These are phyloP conservation scores for Solanum habrochaites DNA, from an alignment of 257 asterid genomes.

Conservation along the genomic window DNA sequence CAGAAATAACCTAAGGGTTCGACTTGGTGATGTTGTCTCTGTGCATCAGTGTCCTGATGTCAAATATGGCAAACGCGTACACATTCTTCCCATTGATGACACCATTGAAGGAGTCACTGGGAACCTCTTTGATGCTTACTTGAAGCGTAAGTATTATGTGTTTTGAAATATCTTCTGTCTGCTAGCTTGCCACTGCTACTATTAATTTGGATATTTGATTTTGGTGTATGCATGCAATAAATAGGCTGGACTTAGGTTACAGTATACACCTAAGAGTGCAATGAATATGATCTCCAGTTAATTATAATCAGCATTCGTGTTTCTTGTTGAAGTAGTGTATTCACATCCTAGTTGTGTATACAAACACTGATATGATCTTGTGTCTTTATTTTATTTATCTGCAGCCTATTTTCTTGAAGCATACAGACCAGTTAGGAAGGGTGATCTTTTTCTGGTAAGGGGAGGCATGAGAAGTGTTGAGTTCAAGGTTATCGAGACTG, in stretches of 20 bases:
- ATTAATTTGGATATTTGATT: not conserved
- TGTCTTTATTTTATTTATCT: not conserved
- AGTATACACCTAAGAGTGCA: not conserved
- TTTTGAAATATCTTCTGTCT: not conserved
- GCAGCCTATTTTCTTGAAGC: constrained; percentile 81
- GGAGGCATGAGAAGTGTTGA: constrained; percentile 89
- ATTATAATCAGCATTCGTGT: not conserved
- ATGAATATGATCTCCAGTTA: not conserved
- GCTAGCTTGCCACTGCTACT: not conserved
- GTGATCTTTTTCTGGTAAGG: constrained; percentile 70
- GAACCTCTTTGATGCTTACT: constrained; percentile 47
- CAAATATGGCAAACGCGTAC: constrained; percentile 77
- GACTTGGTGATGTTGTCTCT: constrained; percentile 67
- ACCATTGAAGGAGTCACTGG: constrained; percentile 73
- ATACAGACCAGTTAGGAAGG: constrained; percentile 73
- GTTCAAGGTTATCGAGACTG: constrained; percentile 70
- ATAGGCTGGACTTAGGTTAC: not conserved
- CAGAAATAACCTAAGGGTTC: constrained; percentile 46
- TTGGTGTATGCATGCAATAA: not conserved
- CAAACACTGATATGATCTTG: not conserved
- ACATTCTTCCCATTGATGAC: constrained; percentile 69
- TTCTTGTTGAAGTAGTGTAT: not conserved
- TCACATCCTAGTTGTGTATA: not conserved
- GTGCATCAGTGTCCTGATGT: constrained; percentile 62
- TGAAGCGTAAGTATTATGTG: constrained; percentile 39